Conservation (phyloP, 192 early-diverging fungal genomes). For the Entrophospora sp. region DNA sequence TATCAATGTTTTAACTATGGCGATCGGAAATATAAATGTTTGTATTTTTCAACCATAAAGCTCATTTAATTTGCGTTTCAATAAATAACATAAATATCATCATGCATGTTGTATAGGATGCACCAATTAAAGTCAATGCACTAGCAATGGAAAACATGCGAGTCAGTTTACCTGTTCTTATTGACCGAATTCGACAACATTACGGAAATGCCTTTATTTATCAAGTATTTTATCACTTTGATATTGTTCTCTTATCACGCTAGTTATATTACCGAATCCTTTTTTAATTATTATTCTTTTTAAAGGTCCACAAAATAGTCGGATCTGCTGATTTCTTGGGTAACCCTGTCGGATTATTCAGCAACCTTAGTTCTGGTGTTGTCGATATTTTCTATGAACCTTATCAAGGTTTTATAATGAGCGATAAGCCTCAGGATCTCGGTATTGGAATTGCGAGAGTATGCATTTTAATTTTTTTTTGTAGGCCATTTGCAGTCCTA, state of each 20-base stretch:
- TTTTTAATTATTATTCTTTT: not conserved
- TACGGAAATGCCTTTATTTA: slow-evolving; percentile 87
- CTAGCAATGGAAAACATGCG: slow-evolving; percentile 83
- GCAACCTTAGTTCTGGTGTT: slow-evolving; percentile 89
- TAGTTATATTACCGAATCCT: slow-evolving; percentile 12
- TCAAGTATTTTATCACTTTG: slow-evolving; percentile 30
- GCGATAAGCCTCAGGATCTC: slow-evolving; percentile 87
- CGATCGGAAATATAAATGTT: slow-evolving; percentile 93
- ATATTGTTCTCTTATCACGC: not conserved
- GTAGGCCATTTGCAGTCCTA: too few relatives aligned
- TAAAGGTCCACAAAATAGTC: slow-evolving; percentile 64
- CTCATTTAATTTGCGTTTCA: not conserved
- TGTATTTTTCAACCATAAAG: slow-evolving; percentile 16
- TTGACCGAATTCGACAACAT: slow-evolving; percentile 72
- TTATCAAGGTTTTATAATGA: slow-evolving; percentile 92
- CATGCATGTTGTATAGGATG: slow-evolving; percentile 45
- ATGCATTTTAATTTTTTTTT: slow-evolving; percentile 36
- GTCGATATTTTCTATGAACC: slow-evolving; percentile 97
- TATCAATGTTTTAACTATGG: slow-evolving; percentile 88
- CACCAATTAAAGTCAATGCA: slow-evolving; percentile 82
- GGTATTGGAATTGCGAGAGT: slow-evolving; percentile 85
- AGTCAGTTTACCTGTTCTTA: slow-evolving; percentile 63
- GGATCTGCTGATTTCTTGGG: slow-evolving; percentile 96
- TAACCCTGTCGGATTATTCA: slow-evolving; percentile 96
- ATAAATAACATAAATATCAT: not conserved